phyloP scores from a whole-genome alignment of 2,329 filamentous ascomycete species.

The Fusarium abutilonis region DNA sequence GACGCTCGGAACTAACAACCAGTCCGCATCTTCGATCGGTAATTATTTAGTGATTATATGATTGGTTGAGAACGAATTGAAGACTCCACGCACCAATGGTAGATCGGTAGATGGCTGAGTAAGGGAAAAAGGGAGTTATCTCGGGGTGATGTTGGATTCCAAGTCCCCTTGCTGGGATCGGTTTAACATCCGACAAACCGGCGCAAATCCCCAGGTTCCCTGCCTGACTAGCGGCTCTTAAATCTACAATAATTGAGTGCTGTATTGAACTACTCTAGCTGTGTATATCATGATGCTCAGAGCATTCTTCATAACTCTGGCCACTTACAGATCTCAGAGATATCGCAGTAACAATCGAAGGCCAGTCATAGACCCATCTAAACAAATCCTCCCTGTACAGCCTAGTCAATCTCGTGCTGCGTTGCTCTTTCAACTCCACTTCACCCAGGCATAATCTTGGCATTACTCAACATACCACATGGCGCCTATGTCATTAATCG shows the following conservation, averaged over 20 bases:
- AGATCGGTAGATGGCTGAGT: not conserved
- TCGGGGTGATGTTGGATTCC: not conserved
- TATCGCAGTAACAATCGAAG: not conserved
- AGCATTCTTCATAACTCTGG: not conserved
- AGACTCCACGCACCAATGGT: not conserved
- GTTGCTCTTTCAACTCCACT: no score
- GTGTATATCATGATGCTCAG: not conserved
- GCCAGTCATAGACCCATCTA: not conserved
- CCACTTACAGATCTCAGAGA: no score
- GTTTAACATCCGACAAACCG: slow-evolving; percentile 1
- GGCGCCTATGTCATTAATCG: not conserved
- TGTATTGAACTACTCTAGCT: not conserved
- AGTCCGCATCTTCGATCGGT: not conserved
- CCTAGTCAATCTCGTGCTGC: not conserved
- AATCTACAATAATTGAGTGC: not conserved
- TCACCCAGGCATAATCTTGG: not conserved
- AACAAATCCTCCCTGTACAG: not conserved
- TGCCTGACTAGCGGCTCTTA: slow-evolving; percentile 9
- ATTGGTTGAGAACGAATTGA: not conserved
- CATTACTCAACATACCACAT: not conserved
- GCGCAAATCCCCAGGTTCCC: not conserved
- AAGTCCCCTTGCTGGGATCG: slow-evolving; percentile 3
- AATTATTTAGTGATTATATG: not conserved
- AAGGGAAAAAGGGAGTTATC: not conserved
- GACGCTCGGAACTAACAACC: not conserved